phyloP scores from a whole-genome alignment of 192 early-diverging fungal genomes.

The Backusella luteola region DNA sequence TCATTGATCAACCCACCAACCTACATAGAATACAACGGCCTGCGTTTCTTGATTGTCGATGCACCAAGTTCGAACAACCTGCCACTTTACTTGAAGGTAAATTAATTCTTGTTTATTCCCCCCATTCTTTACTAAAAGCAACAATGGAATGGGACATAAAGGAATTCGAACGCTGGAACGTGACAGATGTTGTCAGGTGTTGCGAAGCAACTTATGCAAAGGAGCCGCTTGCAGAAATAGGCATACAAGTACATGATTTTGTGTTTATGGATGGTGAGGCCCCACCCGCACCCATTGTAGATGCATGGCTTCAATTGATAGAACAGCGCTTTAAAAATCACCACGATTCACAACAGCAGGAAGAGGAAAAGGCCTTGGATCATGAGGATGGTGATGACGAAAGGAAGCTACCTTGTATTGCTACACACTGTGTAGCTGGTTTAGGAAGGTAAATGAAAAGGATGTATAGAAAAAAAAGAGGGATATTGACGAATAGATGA shows the following conservation, averaged over 20 bases:
- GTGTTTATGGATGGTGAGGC: slow-evolving; percentile 69
- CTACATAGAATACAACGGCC: slow-evolving; percentile 64
- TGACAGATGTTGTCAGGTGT: slow-evolving; percentile 77
- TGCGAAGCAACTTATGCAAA: slow-evolving; percentile 81
- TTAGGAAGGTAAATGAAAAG: slow-evolving; percentile 58
- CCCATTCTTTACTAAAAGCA: background rate
- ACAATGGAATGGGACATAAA: slow-evolving; percentile 13
- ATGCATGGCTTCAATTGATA: slow-evolving; percentile 68
- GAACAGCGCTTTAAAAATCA: slow-evolving; percentile 42
- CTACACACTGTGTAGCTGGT: slow-evolving; percentile 80
- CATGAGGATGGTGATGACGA: background rate
- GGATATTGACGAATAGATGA: background rate
- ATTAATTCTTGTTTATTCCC: background rate
- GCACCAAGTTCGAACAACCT: slow-evolving; percentile 73
- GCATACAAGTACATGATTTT: slow-evolving; percentile 73
- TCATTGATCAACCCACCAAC: slow-evolving; percentile 58
- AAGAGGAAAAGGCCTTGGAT: background rate
- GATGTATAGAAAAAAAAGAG: background rate
- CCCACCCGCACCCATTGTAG: slow-evolving; percentile 59
- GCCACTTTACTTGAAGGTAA: slow-evolving; percentile 58
- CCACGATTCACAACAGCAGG: background rate
- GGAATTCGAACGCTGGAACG: slow-evolving; percentile 65
- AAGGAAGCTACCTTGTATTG: slow-evolving; percentile 42
- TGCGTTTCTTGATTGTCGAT: slow-evolving; percentile 79
- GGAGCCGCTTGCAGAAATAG: slow-evolving; percentile 46